Conservation (phyloP, 1,284 basidiomycete species). For the Quambalaria eucalypti region DNA sequence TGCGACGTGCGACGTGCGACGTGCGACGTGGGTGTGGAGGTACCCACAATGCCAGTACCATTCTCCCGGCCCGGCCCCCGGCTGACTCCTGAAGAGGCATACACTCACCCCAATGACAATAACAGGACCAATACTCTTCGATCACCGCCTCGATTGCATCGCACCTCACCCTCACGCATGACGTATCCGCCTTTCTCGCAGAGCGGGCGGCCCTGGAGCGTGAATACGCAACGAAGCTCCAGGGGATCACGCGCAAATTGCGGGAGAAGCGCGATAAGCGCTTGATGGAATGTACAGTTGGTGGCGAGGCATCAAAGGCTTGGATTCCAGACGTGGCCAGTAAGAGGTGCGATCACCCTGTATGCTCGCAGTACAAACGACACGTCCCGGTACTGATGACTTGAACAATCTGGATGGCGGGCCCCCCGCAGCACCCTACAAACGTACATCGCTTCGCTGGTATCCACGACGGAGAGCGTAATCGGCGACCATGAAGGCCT, state of each 20-base stretch:
- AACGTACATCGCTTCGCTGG: not conserved
- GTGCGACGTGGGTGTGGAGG: too few relatives aligned
- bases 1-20: too few relatives aligned
- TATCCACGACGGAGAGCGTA: not conserved
- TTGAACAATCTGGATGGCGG: constrained; percentile 12
- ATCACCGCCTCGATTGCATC: not conserved
- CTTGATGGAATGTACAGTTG: constrained; percentile 19
- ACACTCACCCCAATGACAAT: not conserved
- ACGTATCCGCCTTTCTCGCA: constrained; percentile 18
- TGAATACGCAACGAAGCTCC: constrained; percentile 23
- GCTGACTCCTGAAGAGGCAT: not conserved
- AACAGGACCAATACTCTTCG: not conserved
- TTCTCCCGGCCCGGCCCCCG: not conserved
- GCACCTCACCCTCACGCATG: constrained; percentile 18
- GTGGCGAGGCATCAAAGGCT: constrained; percentile 17
- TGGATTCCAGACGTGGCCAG: constrained; percentile 21
- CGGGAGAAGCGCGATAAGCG: constrained; percentile 19
- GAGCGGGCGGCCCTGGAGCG: constrained; percentile 29
- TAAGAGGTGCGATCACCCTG: constrained; percentile 3
- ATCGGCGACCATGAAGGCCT: constrained; percentile 1
- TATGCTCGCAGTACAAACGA: too few relatives aligned
- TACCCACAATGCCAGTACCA: too few relatives aligned
- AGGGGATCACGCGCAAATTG: constrained; percentile 19
- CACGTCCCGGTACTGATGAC: constrained; percentile 11
- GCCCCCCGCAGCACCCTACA: constrained; percentile 9